Evolutionary conservation across 1,284 basidiomycete species (phyloP).

Genomic region (Mycena citricolor): DNA sequence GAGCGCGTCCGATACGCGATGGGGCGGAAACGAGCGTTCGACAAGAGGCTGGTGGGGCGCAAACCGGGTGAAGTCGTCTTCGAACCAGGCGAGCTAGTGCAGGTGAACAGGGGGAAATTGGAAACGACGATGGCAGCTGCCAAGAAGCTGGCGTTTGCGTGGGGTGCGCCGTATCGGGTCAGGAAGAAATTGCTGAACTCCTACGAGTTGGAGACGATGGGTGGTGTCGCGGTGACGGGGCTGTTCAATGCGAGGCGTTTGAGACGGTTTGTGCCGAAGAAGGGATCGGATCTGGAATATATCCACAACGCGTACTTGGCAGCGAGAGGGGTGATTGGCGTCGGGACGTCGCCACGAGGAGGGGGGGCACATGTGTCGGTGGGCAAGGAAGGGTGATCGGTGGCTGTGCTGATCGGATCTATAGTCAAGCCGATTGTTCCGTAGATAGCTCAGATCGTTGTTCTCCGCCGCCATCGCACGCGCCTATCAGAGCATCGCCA

Average conservation of each 20-base stretch:
- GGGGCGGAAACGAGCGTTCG: constrained; percentile 27
- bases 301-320: too few species aligned
- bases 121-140: constrained; percentile 29
- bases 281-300: constrained; percentile 2
- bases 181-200: constrained; percentile 4
- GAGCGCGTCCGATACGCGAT: constrained; percentile 24
- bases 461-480: too few species aligned
- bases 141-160: constrained; percentile 25
- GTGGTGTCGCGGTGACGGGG: constrained; percentile 3
- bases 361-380: too few species aligned
- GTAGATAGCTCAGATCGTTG: too few species aligned
- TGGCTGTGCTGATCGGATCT: too few species aligned
- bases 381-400: too few species aligned
- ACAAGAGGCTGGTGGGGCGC: constrained; percentile 21
- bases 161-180: constrained; percentile 9
- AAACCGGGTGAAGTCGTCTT: constrained; percentile 28
- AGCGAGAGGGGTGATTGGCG: too few species aligned
- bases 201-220: constrained; percentile 11
- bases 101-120: constrained; percentile 30
- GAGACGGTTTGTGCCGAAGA: constrained; percentile 6
- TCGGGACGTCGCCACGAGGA: too few species aligned
- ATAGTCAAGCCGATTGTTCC: too few species aligned
- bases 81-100: constrained; percentile 30
- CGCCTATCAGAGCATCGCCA: too few species aligned
- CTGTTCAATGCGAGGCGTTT: constrained; percentile 8